Evolutionary conservation across 441 rosid genomes (phyloP).

Genomic region (Adansonia rubrostipa): DNA sequence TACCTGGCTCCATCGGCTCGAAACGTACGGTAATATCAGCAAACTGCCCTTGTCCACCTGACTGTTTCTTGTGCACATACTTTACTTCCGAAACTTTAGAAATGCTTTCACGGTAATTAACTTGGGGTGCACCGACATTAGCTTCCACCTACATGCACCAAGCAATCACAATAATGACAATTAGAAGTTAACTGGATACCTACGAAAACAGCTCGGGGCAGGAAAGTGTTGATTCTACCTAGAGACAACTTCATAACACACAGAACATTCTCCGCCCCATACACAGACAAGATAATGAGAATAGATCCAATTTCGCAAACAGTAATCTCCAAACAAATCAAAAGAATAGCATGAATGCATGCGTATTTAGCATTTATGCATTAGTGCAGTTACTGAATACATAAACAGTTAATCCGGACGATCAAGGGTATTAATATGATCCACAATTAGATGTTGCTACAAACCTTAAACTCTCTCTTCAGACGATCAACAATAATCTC

Average conservation of each 20-base stretch:
- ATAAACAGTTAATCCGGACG: background rate
- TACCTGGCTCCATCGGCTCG: conserved; percentile 85
- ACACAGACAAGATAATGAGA: background rate
- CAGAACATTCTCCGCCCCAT: background rate
- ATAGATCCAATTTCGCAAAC: background rate
- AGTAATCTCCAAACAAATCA: background rate
- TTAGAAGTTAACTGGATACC: background rate
- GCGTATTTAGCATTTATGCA: background rate
- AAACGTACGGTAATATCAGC: conserved; percentile 88
- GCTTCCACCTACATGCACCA: conserved; percentile 75
- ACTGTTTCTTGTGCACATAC: conserved; percentile 92
- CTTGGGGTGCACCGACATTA: conserved; percentile 97
- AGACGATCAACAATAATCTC: conserved; percentile 97
- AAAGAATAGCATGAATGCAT: background rate
- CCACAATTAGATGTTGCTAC: conserved; percentile 13
- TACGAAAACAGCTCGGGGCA: background rate
- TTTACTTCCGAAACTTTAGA: conserved; percentile 78
- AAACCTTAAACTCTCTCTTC: conserved; percentile 90
- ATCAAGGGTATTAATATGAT: background rate
- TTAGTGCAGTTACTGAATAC: background rate
- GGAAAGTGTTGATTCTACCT: background rate
- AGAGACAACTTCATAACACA: background rate
- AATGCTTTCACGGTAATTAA: conserved; percentile 97
- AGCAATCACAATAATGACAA: conserved; percentile 23
- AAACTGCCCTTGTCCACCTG: conserved; percentile 96